Evolutionary conservation across 768 basidiomycete genomes (phyloP), one percentile per base, ranked within the genome.

Genomic region (Boletus insuetus): DNA sequence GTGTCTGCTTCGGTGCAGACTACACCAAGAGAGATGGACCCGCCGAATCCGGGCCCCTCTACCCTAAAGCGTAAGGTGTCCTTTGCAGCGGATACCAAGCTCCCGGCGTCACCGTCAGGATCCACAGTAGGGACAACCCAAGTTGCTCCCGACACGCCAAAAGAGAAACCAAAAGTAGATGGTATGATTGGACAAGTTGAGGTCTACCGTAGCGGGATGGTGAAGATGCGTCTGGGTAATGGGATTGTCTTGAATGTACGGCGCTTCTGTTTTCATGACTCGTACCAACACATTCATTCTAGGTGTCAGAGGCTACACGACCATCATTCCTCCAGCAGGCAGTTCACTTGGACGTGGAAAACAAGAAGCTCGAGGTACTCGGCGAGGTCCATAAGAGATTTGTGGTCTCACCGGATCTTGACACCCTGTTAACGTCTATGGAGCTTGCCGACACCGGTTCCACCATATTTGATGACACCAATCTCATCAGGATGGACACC

Each of bases 291-390:
- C 26, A 9, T 48, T 38, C 29, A 50, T 42, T 35, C 63, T 91
- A 67, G 94, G 86, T 96, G 32, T 83, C 81, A 17, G 84, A 88
- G 11, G 91, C 87, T 9, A 92, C 90, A 2, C 88, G 87, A 52
- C 84, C 92, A 2, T 89, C 91, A 0, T 96, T 96, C 70, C 79
- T 95, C 3, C 91, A 95, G 67, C 92, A 96, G 53, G 88, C 89
- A 7, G 86, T 91, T 19, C 79, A 86, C 61, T 65, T 96, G 29
- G 86, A 96, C 67, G 64, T 73, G 49, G 71, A 71, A 38, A 73
- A 77, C 19, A 87, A 87, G 62, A 76, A 75, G 24, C 71, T 93
- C 20, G 78, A 77, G 37, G 84, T 94, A 5, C 75, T 97, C 1
- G 94, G 94, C n/a, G 87, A 94, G 67, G 82, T 96, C 46, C 86